Percentiles rank a stretch among this genome's conserved stretches.
Conservation (phyloP, 306 rosid species). For the cucumber (Cucumis sativus) region Cucumber_9930_V3 NC_026658.2:18810501-18811000, state of each 20-base stretch:
- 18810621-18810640: neutral
- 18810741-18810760: neutral
- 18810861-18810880: neutral
- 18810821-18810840: neutral
- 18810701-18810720: neutral
- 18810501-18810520: neutral
- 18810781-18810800: neutral
- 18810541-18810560: neutral
- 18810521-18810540: neutral
- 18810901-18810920: neutral
- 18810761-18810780: neutral
- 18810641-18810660: neutral
- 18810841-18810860: neutral
- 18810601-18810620: neutral
- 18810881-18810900: neutral
- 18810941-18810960: neutral
- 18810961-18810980: neutral
- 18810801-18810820: neutral
- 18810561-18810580: neutral
- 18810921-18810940: neutral
- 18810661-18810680: neutral
- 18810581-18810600: neutral
- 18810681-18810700: neutral
- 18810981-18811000: neutral
- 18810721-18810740: neutral